Evolutionary conservation across 805 yeast genomes (phyloP).

Genomic region (Ascoidea rubescens): DNA sequence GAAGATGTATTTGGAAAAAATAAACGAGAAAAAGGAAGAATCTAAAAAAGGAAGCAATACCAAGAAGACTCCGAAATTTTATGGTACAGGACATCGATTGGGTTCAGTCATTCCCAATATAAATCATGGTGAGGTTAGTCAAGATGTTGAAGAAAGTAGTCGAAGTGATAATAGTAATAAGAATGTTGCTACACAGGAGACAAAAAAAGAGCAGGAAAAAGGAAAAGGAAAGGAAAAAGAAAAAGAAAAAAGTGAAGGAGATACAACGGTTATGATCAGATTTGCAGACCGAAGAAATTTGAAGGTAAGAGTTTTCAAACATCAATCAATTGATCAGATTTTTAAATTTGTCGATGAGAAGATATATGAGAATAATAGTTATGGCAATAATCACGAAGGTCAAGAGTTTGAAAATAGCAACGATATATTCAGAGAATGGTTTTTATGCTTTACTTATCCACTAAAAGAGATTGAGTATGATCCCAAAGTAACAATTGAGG

Average conservation of each 20-base stretch:
- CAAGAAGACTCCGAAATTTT: no score
- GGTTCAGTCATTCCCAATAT: conserved; percentile 88
- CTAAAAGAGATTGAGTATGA: conserved; percentile 50
- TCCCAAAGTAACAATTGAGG: conserved; percentile 40
- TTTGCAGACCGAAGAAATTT: conserved; percentile 69
- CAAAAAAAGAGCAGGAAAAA: conserved; percentile 11
- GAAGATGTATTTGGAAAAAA: conserved; percentile 41
- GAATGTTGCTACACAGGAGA: conserved; percentile 11
- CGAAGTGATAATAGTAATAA: conserved; percentile 11
- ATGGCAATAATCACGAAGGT: no score
- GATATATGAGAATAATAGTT: no score
- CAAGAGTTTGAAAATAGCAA: no score
- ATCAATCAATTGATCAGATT: conserved; percentile 49
- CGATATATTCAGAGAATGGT: conserved; percentile 34
- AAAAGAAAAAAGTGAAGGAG: conserved; percentile 31
- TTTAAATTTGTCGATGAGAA: conserved; percentile 53
- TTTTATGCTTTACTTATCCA: conserved; percentile 73
- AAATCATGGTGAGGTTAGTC: conserved; percentile 9
- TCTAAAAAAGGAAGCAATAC: background rate
- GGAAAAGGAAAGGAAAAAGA: conserved; percentile 13
- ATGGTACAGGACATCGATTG: conserved; percentile 69
- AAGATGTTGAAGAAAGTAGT: conserved; percentile 1
- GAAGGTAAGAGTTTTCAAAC: conserved; percentile 46
- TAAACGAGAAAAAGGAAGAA: conserved; percentile 36
- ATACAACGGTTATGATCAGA: conserved; percentile 67